A percentile compares a stretch with the other conserved stretches of the same genome.
phyloP scores from a whole-genome alignment of 202 grass and related monocot genomes.

The Carex arenaria region DNA sequence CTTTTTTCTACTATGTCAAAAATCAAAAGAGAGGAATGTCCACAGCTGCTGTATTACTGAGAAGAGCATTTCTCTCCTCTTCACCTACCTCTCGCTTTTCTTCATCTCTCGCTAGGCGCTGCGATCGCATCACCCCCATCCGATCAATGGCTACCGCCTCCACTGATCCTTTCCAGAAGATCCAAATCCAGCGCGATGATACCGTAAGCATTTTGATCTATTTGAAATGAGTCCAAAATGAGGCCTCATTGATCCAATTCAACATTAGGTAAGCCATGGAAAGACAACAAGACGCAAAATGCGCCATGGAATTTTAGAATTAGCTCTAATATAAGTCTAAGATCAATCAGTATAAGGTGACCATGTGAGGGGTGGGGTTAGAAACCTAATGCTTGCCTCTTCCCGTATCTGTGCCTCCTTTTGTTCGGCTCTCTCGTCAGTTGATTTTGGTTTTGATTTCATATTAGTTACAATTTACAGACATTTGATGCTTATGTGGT shows the following conservation, averaged over 20 bases:
- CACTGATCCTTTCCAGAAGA: constrained; percentile 50
- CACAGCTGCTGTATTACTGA: constrained; percentile 1
- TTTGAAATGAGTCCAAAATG: too few species aligned
- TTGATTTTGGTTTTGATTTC: background rate
- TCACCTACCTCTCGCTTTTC: constrained; percentile 9
- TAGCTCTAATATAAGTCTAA: background rate
- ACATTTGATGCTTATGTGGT: constrained; percentile 86
- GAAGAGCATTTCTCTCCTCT: background rate
- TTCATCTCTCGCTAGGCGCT: background rate
- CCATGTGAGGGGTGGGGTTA: too few species aligned
- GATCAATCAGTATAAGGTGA: too few species aligned
- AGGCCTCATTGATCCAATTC: background rate
- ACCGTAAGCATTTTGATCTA: constrained; percentile 32
- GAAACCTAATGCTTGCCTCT: too few species aligned
- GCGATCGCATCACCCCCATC: constrained; percentile 7
- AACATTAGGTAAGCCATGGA: background rate
- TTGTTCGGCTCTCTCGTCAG: too few species aligned
- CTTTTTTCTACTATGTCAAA: background rate
- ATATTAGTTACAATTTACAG: constrained; percentile 20
- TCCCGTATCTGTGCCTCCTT: too few species aligned
- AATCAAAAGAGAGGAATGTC: background rate
- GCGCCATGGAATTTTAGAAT: background rate
- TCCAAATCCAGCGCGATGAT: constrained; percentile 87
- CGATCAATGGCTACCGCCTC: constrained; percentile 50
- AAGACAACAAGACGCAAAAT: background rate